Conservation (phyloP, 495 filamentous ascomycete genomes). For the Hypoxylon crocopeplum region DNA sequence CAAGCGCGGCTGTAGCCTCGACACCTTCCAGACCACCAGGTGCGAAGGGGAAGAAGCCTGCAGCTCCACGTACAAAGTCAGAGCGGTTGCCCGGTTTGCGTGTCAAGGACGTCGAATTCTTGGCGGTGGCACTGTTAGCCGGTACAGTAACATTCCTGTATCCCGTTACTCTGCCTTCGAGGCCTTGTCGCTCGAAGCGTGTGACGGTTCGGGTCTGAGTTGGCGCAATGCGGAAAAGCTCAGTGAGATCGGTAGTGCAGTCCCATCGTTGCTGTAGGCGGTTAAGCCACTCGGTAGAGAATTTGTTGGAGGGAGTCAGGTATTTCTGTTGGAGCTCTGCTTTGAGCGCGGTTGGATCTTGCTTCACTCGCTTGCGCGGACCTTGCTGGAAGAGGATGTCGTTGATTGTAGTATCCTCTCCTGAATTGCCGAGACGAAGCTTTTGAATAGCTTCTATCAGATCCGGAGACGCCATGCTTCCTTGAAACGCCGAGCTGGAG, state of each 20-base stretch:
- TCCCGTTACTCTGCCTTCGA: conserved; percentile 91
- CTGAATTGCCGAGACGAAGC: conserved; percentile 41
- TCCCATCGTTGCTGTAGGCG: conserved; percentile 91
- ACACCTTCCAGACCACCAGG: conserved; percentile 90
- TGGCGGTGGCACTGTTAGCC: conserved; percentile 87
- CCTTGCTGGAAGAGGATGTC: conserved; percentile 59
- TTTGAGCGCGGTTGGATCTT: conserved; percentile 64
- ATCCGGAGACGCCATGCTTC: conserved; percentile 47
- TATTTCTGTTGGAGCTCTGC: conserved; percentile 77
- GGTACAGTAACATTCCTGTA: conserved; percentile 95
- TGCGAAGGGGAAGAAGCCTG: conserved; percentile 94
- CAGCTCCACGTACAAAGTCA: conserved; percentile 93
- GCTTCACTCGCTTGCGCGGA: conserved; percentile 64
- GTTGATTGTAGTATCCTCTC: conserved; percentile 56
- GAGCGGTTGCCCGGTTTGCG: conserved; percentile 86
- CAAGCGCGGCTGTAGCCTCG: conserved; percentile 77
- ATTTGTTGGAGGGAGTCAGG: conserved; percentile 75
- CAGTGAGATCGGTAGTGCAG: conserved; percentile 71
- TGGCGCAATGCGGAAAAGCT: conserved; percentile 84
- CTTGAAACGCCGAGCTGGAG: conserved; percentile 4
- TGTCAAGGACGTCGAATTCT: conserved; percentile 91
- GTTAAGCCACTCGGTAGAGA: conserved; percentile 85
- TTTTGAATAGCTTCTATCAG: conserved; percentile 48
- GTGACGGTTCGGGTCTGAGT: conserved; percentile 93
- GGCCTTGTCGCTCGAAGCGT: conserved; percentile 88